A percentile compares a stretch with the other conserved stretches of the same genome.
These are phyloP conservation scores for Hanseniaspora hatyaiensis DNA, from an alignment of 805 yeast genomes.

Conservation along the genomic window DNA sequence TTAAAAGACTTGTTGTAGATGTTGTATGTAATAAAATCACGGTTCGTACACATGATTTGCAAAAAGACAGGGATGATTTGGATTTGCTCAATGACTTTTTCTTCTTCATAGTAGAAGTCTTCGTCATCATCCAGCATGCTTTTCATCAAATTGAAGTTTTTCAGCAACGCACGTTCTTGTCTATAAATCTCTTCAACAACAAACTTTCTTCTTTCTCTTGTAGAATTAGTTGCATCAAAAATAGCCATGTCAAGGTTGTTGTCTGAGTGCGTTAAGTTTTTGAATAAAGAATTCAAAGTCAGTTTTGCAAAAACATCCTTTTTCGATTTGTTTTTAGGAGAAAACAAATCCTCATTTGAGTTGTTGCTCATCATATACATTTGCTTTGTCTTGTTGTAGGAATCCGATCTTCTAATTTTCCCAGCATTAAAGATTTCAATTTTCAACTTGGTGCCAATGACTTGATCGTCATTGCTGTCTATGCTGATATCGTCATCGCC, in stretches of 20 bases:
- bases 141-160: constrained; percentile 18
- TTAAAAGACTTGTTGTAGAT: constrained; percentile 54
- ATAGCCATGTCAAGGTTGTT: constrained; percentile 42
- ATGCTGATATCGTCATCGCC: not conserved
- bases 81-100: constrained; percentile 16
- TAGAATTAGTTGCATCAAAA: constrained; percentile 52
- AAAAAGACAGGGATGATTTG: constrained; percentile 40
- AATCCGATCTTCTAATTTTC: constrained; percentile 50
- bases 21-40: constrained; percentile 43
- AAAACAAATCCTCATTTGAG: constrained; percentile 33
- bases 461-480: not conserved
- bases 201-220: constrained; percentile 33
- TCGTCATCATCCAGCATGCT: constrained; percentile 4
- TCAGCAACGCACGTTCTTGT: not conserved
- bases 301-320: constrained; percentile 44
- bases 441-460: constrained; percentile 21
- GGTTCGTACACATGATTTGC: constrained; percentile 49
- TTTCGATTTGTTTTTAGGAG: constrained; percentile 34
- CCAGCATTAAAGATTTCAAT: constrained; percentile 60
- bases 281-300: constrained; percentile 37
- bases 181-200: constrained; percentile 23
- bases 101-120: not conserved
- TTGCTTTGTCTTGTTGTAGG: constrained; percentile 22
- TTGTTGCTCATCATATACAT: constrained; percentile 25
- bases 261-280: constrained; percentile 29